Conservation (phyloP, 441 rosid species). For the Eutrema salsugineum region DNA sequence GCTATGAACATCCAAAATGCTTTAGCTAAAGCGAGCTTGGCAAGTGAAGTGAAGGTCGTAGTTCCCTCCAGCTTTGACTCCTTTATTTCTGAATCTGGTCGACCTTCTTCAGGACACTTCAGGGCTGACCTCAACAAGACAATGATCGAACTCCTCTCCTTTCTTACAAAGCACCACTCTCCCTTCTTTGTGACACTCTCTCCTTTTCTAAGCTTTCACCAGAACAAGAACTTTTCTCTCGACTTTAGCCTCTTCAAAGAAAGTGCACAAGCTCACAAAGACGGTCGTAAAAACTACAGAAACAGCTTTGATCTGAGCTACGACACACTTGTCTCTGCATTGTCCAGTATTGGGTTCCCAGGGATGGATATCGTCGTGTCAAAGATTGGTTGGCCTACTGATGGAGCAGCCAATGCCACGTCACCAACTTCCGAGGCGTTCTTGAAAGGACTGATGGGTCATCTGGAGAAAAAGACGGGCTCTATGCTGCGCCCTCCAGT, state of each 20-base stretch:
- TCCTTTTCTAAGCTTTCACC: conserved; percentile 52
- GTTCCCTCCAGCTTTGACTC: conserved; percentile 79
- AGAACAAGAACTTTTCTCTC: conserved; percentile 69
- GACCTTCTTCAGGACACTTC: conserved; percentile 78
- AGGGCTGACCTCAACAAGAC: conserved; percentile 76
- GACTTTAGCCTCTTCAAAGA: conserved; percentile 68
- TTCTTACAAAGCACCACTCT: conserved; percentile 60
- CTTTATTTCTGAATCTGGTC: conserved; percentile 51
- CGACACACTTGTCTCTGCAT: conserved; percentile 58
- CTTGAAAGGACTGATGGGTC: conserved; percentile 60
- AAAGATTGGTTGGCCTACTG: conserved; percentile 93
- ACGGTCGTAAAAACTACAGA: conserved; percentile 52
- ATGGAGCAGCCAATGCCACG: conserved; percentile 73
- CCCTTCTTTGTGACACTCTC: conserved; percentile 73
- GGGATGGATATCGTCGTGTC: conserved; percentile 59
- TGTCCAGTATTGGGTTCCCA: conserved; percentile 57
- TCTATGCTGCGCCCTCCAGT: conserved; percentile 59
- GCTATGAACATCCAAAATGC: conserved; percentile 74
- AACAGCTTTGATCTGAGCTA: conserved; percentile 79
- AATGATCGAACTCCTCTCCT: conserved; percentile 72
- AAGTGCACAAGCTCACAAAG: conserved; percentile 46
- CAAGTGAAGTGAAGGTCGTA: conserved; percentile 65
- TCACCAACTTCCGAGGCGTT: conserved; percentile 51
- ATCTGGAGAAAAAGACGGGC: conserved; percentile 56
- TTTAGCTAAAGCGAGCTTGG: conserved; percentile 60